Base-by-base conservation (phyloP, 768 basidiomycete species). In the Auriscalpium orientale region DNA sequence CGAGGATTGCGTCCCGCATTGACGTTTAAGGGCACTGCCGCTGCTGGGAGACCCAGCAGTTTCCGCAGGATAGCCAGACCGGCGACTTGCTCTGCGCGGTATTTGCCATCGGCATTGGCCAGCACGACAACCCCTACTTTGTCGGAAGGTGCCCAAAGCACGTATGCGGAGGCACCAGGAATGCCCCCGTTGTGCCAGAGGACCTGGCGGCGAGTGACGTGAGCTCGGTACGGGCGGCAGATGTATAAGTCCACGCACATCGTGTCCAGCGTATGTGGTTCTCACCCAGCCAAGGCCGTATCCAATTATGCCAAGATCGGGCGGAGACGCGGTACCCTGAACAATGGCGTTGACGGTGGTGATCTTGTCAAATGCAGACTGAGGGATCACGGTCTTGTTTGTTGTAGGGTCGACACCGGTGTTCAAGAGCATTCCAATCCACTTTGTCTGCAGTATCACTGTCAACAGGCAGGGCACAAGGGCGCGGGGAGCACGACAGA, bases 211-310 rank as follows among this genome's bases (percentile, higher is more conserved):
- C 50, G 10, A 28, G 9, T 28, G 7, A 5, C 5, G 7, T 28
- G 28, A 28, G 28, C 28, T 28, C 28, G 4, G 28, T 28, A 7
- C 7, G 28, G 28, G 28, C 28, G 28, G 28, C 5, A 2, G 22
- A 28, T 28, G 38, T 20, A 3, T 38, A 49, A 22, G n/a, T n/a
- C n/a, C 21, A 48, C 66, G 40, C 56, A 78, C 76, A 34, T 78
- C 72, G 45, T 77, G 72, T 0, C 75, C 77, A 1, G 62, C 65
- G 51, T 72, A 73, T 0, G 77, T 70, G 6, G 22, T 45, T 5
- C 72, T 67, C 28, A 6, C 11, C 78, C 78, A 79, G 2, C 78
- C 78, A 62, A 76, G 58, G 3, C 74, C 76, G 56, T 79, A 80
- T 13, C 69, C 71, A 2, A 34, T 16, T 38, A 74, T 59, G 1